These are phyloP conservation scores for Calendula officinalis DNA, from an alignment of 129 eudicot genomes.

Conservation along the genomic window DNA sequence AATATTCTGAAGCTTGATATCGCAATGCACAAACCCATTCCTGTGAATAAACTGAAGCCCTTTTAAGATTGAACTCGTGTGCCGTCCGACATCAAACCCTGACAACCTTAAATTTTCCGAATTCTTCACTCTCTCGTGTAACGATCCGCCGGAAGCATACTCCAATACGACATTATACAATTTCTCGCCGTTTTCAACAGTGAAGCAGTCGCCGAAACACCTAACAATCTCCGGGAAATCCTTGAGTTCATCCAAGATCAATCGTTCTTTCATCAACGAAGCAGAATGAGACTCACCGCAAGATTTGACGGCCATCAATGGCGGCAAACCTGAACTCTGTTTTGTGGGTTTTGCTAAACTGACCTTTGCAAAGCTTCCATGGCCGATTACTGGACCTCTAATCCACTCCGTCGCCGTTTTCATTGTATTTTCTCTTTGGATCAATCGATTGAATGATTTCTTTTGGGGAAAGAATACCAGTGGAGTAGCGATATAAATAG, in stretches of 20 bases:
- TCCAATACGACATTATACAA: constrained; percentile 60
- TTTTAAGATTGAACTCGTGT: constrained; percentile 23
- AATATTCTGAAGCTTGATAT: constrained; percentile 34
- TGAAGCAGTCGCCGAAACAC: constrained; percentile 41
- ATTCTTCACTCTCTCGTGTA: constrained; percentile 39
- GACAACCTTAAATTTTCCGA: constrained; percentile 16
- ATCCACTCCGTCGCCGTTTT: constrained; percentile 54
- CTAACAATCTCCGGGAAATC: constrained; percentile 43
- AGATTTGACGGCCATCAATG: constrained; percentile 64
- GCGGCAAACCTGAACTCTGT: constrained; percentile 23
- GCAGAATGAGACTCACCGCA: constrained; percentile 35
- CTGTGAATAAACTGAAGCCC: constrained; percentile 30
- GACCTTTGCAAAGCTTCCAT: constrained; percentile 72
- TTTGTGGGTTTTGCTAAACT: constrained; percentile 56
- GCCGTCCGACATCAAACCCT: constrained; percentile 25
- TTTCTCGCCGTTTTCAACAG: constrained; percentile 44
- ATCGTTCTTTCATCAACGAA: constrained; percentile 43
- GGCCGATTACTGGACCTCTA: constrained; percentile 58
- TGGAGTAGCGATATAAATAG: constrained; percentile 7
- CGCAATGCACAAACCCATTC: constrained; percentile 30
- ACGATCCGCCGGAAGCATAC: constrained; percentile 61
- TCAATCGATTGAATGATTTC: no score
- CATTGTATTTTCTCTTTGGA: neutral
- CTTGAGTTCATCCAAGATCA: constrained; percentile 39
- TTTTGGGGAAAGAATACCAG: no score